phyloP scores from a whole-genome alignment of 2,329 filamentous ascomycete species.

The Dothiorella sarmentorum region DNA sequence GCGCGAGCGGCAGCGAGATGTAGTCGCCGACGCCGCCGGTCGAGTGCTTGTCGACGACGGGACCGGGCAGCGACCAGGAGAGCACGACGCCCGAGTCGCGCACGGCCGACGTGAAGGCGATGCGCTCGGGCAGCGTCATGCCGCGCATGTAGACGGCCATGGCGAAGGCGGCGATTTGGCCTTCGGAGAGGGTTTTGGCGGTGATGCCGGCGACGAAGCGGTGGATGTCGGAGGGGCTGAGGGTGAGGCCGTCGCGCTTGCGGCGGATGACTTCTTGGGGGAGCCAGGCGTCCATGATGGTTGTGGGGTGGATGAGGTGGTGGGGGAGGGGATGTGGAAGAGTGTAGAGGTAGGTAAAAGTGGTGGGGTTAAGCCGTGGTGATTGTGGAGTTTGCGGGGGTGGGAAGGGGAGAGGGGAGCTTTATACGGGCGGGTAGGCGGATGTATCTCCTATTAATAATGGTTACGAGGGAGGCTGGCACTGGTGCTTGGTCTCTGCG shows the following conservation, averaged over 20 bases:
- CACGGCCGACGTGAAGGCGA: constrained; percentile 15
- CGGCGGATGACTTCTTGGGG: constrained; percentile 18
- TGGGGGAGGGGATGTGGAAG: not conserved
- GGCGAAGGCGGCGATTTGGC: constrained; percentile 17
- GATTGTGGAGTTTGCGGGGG: not conserved
- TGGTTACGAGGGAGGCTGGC: constrained; percentile 1
- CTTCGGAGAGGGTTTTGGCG: constrained; percentile 2
- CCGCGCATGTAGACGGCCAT: constrained; percentile 16
- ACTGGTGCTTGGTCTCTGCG: not conserved
- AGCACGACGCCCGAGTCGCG: constrained; percentile 16
- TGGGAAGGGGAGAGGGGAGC: not conserved
- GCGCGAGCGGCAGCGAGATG: constrained; percentile 15
- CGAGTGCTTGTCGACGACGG: constrained; percentile 17
- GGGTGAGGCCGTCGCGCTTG: constrained; percentile 18
- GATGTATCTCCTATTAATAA: not conserved
- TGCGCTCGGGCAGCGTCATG: constrained; percentile 17
- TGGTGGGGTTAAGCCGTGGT: not conserved
- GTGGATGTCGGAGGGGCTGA: constrained; percentile 15
- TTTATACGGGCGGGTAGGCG: not conserved
- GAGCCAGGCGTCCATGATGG: constrained; percentile 16
- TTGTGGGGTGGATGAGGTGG: not conserved
- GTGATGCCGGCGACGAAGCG: constrained; percentile 16
- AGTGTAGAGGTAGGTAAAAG: not conserved
- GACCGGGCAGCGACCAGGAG: constrained; percentile 1
- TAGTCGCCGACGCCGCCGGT: constrained; percentile 19